phyloP scores from a whole-genome alignment of 1,284 basidiomycete species.

The Apiotrichum domesticum region DNA sequence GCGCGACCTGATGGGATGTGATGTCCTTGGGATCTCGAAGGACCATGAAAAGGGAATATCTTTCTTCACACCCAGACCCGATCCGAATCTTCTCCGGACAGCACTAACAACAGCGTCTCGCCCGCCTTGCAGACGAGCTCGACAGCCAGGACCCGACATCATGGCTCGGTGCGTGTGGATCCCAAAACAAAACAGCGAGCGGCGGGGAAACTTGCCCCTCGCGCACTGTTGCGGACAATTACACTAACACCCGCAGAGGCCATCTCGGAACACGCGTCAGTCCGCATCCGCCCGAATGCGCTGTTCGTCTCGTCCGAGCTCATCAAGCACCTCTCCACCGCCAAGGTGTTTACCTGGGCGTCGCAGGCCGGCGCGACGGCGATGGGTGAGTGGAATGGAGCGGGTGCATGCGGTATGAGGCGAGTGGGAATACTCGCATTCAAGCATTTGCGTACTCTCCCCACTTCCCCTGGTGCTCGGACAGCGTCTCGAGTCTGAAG shows the following conservation, averaged over 20 bases:
- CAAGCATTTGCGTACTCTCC: too few relatives aligned
- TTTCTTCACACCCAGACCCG: too few relatives aligned
- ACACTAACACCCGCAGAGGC: conserved; percentile 19
- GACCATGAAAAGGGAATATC: too few relatives aligned
- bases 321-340: conserved; percentile 40
- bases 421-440: too few relatives aligned
- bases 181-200: too few relatives aligned
- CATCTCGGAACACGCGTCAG: conserved; percentile 23
- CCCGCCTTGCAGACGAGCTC: conserved; percentile 30
- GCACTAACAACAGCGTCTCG: conserved; percentile 24
- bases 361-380: conserved; percentile 32
- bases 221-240: too few relatives aligned
- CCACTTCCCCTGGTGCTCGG: too few relatives aligned
- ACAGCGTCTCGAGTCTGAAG: too few relatives aligned
- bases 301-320: conserved; percentile 35
- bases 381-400: conserved; percentile 27
- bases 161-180: conserved; percentile 28
- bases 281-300: conserved; percentile 30
- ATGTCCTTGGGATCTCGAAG: too few relatives aligned
- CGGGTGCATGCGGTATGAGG: background rate
- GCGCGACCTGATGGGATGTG: too few relatives aligned
- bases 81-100: too few relatives aligned
- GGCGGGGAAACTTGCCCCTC: too few relatives aligned
- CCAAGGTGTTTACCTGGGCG: conserved; percentile 41
- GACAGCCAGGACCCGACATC: conserved; percentile 37